These are phyloP conservation scores for Ensete glaucum DNA, from an alignment of 176 grass and related monocot species.

Conservation along the genomic window DNA sequence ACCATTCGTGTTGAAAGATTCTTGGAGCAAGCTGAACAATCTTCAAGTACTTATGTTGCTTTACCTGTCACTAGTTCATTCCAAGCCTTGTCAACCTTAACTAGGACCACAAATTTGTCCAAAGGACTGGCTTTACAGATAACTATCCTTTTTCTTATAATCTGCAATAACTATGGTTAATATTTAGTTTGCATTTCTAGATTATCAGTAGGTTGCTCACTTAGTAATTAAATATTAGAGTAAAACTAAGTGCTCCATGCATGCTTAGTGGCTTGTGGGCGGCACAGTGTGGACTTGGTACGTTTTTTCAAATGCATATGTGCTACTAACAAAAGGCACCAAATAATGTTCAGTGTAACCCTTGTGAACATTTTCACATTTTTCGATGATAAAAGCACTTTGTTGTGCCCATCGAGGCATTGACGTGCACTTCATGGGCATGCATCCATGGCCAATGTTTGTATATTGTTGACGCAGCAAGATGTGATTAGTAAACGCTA, in stretches of 20 bases:
- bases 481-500: no score
- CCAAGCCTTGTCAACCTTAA: background rate
- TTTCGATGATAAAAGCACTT: background rate
- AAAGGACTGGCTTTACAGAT: background rate
- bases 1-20: constrained; percentile 71
- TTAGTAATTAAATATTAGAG: background rate
- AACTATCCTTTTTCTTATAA: background rate
- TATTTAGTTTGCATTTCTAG: background rate
- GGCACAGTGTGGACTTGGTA: background rate
- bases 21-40: constrained; percentile 61
- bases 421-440: background rate
- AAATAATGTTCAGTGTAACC: background rate
- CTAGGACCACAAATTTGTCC: background rate
- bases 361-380: background rate
- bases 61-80: background rate
- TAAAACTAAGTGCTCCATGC: background rate
- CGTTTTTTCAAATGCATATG: background rate
- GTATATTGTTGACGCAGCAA: no score
- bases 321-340: background rate
- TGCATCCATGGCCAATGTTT: no score
- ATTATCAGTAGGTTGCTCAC: background rate
- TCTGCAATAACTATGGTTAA: background rate
- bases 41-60: constrained; percentile 31
- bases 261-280: background rate
- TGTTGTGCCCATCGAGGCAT: no score